Evolutionary conservation across 768 basidiomycete species (phyloP).

Genomic region (Tremella fuciformis): DNA sequence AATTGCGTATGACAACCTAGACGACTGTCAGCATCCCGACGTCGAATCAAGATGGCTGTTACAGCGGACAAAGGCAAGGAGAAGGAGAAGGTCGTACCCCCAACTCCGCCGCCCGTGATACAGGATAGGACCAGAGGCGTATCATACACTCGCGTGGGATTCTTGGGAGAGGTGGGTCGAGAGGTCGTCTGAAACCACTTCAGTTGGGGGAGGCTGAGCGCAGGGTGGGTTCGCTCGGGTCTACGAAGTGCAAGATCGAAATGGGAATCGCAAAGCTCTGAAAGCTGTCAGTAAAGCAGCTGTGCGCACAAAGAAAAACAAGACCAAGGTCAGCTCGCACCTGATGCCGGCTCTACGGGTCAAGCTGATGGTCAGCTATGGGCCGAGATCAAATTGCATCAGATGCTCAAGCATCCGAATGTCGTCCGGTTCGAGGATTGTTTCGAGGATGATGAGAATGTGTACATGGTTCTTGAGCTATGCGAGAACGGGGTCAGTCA

Average conservation of each 20-base stretch:
- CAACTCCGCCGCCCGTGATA: slow-evolving; percentile 38
- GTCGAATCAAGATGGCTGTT: neutral
- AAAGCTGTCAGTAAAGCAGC: slow-evolving; percentile 93
- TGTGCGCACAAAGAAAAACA: slow-evolving; percentile 91
- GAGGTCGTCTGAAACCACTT: neutral
- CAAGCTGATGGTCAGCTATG: slow-evolving; percentile 65
- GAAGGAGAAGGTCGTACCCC: slow-evolving; percentile 39
- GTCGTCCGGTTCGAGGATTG: slow-evolving; percentile 89
- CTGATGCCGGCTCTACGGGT: neutral
- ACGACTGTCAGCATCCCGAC: neutral
- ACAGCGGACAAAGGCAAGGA: slow-evolving; percentile 4
- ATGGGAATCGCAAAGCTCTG: slow-evolving; percentile 69
- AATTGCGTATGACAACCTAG: too few species aligned
- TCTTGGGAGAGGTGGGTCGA: slow-evolving; percentile 77
- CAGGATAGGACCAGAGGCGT: slow-evolving; percentile 29
- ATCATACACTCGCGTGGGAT: slow-evolving; percentile 68
- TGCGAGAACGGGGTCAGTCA: slow-evolving; percentile 70
- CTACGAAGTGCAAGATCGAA: slow-evolving; percentile 80
- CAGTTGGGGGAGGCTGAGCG: neutral
- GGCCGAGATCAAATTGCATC: slow-evolving; percentile 97
- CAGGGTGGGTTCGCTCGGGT: slow-evolving; percentile 94
- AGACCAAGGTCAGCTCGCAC: slow-evolving; percentile 72
- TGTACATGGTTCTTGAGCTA: slow-evolving; percentile 94
- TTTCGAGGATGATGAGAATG: slow-evolving; percentile 91
- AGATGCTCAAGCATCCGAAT: slow-evolving; percentile 83